Base-by-base conservation (phyloP, 495 filamentous ascomycete genomes). In the Penicillium macrosclerotiorum region DNA sequence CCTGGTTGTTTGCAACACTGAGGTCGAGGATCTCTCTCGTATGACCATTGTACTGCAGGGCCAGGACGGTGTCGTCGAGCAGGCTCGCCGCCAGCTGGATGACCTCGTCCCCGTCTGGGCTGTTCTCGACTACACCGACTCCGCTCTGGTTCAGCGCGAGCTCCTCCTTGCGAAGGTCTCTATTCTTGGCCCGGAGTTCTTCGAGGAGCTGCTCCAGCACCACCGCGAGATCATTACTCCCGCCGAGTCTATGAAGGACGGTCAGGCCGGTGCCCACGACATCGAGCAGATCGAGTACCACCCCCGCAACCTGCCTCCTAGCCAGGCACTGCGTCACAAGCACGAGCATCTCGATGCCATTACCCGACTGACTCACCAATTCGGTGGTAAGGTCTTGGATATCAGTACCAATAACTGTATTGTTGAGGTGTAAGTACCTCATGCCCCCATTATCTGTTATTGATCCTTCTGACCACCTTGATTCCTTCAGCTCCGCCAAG, bases 361-460 rank as follows among this genome's bases (percentile, higher is more conserved):
- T 60, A 97, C 91, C 36, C 88, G 94, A 66, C 80, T 98, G 63
- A 84, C 92, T 12, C 93, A 96, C 73, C 93, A 98, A 62, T 98
- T 98, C 66, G 90, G 90, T 18, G 93, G 93, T 34, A 98, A 98
- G 70, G 85, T 98, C 16, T 67, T 96, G 65, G 93, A 98, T 73
- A 97, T 98, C 54, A 95, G 89, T 71, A 96, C 84, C 51, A 96
- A 89, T 64, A 96, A 92, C 72, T 96, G 92, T 71, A 96, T 97
- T 70, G 90, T 98, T 51, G 93, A 98, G 66, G 66, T 98, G 89
- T 93, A 79, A 78, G 88, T 83, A 39, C 22, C 19, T n/a, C 4
- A 18, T 5, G 11, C 38, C 9, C 3, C 22, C 8, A 8, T 17
- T 4, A 18, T 30, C 16, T 22, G 24, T 29, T 14, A 40, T 40